These are phyloP conservation scores for Polyplosphaeria fusca DNA, from an alignment of 495 filamentous ascomycete species.

Conservation along the genomic window DNA sequence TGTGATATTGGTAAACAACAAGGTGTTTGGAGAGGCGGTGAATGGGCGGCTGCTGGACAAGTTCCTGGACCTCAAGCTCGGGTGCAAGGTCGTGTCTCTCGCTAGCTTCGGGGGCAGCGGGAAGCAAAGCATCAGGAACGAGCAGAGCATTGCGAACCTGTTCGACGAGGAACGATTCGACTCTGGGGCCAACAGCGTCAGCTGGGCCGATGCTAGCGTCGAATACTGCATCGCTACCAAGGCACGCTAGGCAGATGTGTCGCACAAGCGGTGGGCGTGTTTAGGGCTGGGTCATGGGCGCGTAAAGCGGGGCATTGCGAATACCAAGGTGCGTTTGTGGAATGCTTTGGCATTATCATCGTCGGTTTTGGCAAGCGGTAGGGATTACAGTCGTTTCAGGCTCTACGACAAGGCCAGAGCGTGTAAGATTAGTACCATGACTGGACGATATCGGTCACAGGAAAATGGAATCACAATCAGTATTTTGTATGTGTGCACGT, in stretches of 20 bases:
- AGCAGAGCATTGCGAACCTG: conserved; percentile 73
- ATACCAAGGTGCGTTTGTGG: no score
- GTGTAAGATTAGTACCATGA: no score
- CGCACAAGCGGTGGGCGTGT: no score
- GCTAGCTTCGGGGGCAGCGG: conserved; percentile 76
- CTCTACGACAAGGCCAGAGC: no score
- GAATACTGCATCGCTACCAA: conserved; percentile 86
- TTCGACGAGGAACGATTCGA: conserved; percentile 69
- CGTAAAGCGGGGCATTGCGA: no score
- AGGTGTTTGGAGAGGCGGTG: conserved; percentile 81
- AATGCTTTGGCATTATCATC: no score
- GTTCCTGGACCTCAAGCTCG: conserved; percentile 92
- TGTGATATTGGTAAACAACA: conserved; percentile 94
- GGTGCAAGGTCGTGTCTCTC: conserved; percentile 79
- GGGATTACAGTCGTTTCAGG: no score
- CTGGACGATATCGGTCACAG: no score
- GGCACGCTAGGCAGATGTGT: conserved; percentile 44
- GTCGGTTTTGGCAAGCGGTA: no score
- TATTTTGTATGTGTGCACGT: no score
- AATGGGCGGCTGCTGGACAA: conserved; percentile 84
- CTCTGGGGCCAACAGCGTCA: conserved; percentile 81
- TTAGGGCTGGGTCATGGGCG: no score
- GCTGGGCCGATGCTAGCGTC: conserved; percentile 83
- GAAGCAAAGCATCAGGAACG: conserved; percentile 64
- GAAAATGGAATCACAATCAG: no score